phyloP scores from a whole-genome alignment of 176 grass and related monocot genomes.

The Oropetium thomaeum region DNA sequence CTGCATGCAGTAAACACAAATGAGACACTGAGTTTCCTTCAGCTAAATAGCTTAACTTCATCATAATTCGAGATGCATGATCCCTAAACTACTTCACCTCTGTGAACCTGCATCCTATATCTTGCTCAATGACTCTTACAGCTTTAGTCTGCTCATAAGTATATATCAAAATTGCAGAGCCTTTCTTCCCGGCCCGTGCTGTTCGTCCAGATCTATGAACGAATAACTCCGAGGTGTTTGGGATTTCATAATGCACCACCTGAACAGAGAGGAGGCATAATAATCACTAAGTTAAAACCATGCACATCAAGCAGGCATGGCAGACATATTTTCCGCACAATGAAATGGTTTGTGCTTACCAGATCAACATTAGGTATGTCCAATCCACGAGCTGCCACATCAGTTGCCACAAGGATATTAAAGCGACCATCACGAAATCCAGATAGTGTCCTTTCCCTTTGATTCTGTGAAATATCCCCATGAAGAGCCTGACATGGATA shows the following conservation, averaged over 20 bases:
- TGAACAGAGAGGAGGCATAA: constrained; percentile 28
- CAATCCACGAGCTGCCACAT: constrained; percentile 88
- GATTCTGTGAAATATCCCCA: constrained; percentile 94
- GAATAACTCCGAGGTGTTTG: constrained; percentile 87
- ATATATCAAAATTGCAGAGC: constrained; percentile 80
- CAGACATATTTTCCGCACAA: background rate
- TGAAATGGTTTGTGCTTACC: constrained; percentile 39
- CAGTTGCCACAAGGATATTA: constrained; percentile 84
- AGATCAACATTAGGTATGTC: constrained; percentile 99
- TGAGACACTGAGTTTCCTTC: background rate
- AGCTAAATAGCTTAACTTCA: background rate
- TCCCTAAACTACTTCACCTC: constrained; percentile 49
- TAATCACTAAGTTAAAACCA: background rate
- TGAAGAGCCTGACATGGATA: constrained; percentile 81
- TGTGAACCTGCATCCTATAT: constrained; percentile 74
- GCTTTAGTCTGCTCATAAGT: constrained; percentile 64
- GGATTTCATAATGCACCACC: constrained; percentile 91
- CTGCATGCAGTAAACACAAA: constrained; percentile 35
- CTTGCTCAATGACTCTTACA: constrained; percentile 81
- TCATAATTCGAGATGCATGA: constrained; percentile 11
- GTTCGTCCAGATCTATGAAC: constrained; percentile 96
- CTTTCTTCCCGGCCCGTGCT: constrained; percentile 92
- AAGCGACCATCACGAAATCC: constrained; percentile 86
- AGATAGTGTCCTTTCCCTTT: constrained; percentile 83
- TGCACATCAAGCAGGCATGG: constrained; percentile 14